phyloP scores from a whole-genome alignment of 78 protist genomes.

The Isochrysis galbana region DNA sequence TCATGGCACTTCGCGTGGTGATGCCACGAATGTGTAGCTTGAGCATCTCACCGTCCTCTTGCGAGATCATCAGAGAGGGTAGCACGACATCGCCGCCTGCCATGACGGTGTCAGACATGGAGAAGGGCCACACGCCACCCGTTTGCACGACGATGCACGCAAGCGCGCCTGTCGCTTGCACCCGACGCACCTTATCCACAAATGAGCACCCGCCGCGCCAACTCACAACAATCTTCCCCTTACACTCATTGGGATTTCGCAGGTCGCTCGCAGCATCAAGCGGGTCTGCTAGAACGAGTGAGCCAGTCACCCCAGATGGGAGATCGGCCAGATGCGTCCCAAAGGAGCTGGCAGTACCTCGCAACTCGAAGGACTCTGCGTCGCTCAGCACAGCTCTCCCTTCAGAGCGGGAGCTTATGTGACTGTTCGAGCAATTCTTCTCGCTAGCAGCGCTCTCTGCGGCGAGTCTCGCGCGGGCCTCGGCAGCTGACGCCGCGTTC shows the following conservation, averaged over 20 bases:
- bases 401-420: no score
- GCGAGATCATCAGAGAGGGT: background rate
- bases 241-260: background rate
- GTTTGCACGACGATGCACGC: background rate
- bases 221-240: background rate
- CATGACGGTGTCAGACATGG: background rate
- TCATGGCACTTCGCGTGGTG: background rate
- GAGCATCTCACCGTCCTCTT: background rate
- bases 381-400: background rate
- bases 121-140: background rate
- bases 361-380: background rate
- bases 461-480: background rate
- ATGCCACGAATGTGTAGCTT: no score
- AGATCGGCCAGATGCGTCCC: background rate
- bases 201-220: conserved; percentile 27
- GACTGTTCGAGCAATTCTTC: background rate
- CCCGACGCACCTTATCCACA: conserved; percentile 1
- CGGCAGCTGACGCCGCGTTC: background rate
- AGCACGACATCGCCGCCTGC: background rate
- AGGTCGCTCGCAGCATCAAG: background rate
- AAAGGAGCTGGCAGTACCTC: background rate
- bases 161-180: background rate
- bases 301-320: background rate
- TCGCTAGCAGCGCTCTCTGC: background rate
- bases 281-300: background rate